Conservation (phyloP, 176 grass and related monocot species). For the Saccharum officinarum region DNA sequence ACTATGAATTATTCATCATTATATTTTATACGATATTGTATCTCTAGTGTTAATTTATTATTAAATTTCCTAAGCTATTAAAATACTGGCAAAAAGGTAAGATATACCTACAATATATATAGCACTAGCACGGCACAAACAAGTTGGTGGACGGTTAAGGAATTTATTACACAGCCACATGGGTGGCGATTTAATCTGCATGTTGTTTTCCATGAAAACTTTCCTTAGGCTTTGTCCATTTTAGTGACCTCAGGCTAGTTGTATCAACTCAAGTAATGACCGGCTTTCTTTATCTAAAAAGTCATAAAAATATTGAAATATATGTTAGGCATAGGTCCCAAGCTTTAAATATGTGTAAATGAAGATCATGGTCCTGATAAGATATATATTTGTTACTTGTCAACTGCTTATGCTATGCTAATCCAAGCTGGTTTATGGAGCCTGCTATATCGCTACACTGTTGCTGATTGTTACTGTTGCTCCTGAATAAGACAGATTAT, state of each 20-base stretch:
- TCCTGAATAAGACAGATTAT: no score
- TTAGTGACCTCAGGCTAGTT: background rate
- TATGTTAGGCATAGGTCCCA: background rate
- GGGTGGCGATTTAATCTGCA: background rate
- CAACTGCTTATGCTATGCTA: constrained; percentile 30
- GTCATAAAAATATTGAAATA: background rate
- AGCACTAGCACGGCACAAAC: no score
- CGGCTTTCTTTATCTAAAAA: background rate
- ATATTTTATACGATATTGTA: no score
- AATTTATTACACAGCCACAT: no score
- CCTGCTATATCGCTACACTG: no score
- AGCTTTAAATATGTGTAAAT: constrained; percentile 1
- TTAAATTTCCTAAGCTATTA: no score
- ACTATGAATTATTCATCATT: no score
- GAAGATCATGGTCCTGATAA: constrained; percentile 18
- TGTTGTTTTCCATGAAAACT: background rate
- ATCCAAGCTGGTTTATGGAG: constrained; percentile 30
- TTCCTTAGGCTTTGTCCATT: background rate
- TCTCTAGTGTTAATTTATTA: no score
- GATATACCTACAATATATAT: no score
- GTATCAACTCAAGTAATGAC: background rate
- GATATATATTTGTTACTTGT: constrained; percentile 25
- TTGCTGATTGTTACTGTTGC: no score
- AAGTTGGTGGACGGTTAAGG: no score
- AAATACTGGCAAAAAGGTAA: no score